Evolutionary conservation across 176 grass and related monocot genomes (phyloP).

Genomic region (Musa itinerans): DNA sequence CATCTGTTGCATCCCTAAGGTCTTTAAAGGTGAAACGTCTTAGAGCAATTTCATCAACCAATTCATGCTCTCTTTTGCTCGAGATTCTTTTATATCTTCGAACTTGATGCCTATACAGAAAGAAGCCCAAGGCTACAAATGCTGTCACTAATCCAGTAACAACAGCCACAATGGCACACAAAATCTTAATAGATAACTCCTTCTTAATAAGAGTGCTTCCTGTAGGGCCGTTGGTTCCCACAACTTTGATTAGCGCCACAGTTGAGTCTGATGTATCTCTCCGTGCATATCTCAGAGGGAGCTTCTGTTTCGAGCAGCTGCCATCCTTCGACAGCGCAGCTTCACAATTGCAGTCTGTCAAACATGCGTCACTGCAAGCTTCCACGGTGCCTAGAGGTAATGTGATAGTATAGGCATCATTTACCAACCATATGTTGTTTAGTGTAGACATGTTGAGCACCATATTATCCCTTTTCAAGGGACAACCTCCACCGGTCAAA

Average conservation of each 20-base stretch:
- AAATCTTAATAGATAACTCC: background rate
- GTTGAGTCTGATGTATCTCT: background rate
- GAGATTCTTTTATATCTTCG: background rate
- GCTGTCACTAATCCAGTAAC: background rate
- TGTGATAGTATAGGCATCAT: background rate
- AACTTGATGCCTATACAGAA: background rate
- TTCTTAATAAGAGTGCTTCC: background rate
- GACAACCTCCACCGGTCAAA: background rate
- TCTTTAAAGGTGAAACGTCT: background rate
- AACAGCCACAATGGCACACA: background rate
- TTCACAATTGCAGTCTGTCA: background rate
- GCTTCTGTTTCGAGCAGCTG: background rate
- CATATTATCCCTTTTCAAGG: background rate
- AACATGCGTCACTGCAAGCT: background rate
- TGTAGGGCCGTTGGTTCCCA: background rate
- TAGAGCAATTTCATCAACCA: background rate
- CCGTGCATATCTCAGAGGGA: background rate
- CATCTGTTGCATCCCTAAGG: background rate
- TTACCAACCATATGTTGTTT: rapidly evolving
- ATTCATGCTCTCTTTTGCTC: background rate
- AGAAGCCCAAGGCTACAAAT: background rate
- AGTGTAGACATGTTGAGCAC: background rate
- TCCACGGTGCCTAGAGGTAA: background rate
- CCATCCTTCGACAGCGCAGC: background rate
- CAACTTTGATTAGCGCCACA: background rate